Evolutionary conservation across 345 rosid species (phyloP).

Genomic region (Raphanus sativus): DNA sequence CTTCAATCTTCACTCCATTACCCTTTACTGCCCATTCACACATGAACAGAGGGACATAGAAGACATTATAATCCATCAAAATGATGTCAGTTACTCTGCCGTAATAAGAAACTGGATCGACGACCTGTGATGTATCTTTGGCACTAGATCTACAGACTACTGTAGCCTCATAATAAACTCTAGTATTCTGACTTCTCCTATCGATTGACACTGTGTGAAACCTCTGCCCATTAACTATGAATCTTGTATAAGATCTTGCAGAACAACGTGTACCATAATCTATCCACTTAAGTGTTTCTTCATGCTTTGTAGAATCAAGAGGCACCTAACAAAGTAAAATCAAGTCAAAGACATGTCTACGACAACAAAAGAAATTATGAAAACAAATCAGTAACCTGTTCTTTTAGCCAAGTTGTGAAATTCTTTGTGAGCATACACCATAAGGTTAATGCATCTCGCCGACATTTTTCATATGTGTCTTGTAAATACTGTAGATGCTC

Average conservation of each 20-base stretch:
- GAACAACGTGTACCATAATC: not conserved
- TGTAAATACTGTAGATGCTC: not conserved
- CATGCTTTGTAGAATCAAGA: not conserved
- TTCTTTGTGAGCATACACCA: not conserved
- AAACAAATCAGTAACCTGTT: not conserved
- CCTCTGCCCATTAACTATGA: not conserved
- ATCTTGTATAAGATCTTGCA: not conserved
- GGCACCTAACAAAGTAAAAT: not conserved
- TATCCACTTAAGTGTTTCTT: not conserved
- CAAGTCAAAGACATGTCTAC: not conserved
- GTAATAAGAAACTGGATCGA: not conserved
- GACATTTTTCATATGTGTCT: not conserved
- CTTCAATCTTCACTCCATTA: not conserved
- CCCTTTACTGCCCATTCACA: not conserved
- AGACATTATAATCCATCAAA: not conserved
- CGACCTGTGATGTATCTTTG: not conserved
- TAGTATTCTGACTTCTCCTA: not conserved
- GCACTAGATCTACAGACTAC: not conserved
- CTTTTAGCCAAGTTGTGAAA: not conserved
- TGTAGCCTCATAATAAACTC: not conserved
- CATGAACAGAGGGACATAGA: not conserved
- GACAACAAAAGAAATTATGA: not conserved
- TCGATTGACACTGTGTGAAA: not conserved
- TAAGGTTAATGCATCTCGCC: not conserved
- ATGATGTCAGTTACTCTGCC: not conserved